Evolutionary conservation across 164 flowering plant genomes (phyloP).

Genomic region (Sedum album): DNA sequence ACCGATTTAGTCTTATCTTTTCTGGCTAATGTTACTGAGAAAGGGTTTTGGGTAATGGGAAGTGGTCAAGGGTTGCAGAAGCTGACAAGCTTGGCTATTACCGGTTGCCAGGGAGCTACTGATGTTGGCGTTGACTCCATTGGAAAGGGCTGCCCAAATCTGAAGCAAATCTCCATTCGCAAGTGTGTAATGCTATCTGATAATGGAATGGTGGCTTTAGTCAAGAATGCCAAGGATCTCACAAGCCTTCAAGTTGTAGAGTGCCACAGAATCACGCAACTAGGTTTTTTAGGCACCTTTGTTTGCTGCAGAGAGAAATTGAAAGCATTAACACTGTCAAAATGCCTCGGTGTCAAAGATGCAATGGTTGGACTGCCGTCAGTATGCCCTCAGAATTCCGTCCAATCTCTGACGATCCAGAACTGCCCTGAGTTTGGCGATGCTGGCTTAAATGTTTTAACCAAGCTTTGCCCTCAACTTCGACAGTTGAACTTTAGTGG

Average conservation of each 20-base stretch:
- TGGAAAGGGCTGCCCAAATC: constrained; percentile 22
- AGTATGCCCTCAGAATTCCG: constrained; percentile 26
- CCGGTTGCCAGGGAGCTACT: constrained; percentile 24
- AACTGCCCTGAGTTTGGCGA: constrained; percentile 50
- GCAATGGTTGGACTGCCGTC: constrained; percentile 8
- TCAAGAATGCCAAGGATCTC: constrained; percentile 17
- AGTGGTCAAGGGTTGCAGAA: constrained; percentile 24
- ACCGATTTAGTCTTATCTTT: constrained; percentile 13
- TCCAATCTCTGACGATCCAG: constrained; percentile 33
- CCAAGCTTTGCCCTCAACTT: constrained; percentile 41
- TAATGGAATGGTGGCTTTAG: constrained; percentile 21
- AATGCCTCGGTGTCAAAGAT: constrained; percentile 27
- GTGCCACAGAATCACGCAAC: constrained; percentile 29
- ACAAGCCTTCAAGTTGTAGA: constrained; percentile 28
- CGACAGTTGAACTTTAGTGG: constrained; percentile 47
- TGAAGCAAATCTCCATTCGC: constrained; percentile 16
- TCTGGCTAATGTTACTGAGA: constrained; percentile 29
- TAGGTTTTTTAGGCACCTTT: constrained; percentile 23
- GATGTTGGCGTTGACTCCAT: constrained; percentile 26
- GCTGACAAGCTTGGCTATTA: constrained; percentile 18
- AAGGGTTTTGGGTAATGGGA: constrained; percentile 40
- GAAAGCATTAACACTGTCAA: constrained; percentile 21
- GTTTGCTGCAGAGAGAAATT: constrained; percentile 16
- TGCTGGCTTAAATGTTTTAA: constrained; percentile 37
- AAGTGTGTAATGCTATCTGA: constrained; percentile 24